Base-by-base conservation (phyloP, 331 rosid genomes). In the Pyrus hybrid region DNA sequence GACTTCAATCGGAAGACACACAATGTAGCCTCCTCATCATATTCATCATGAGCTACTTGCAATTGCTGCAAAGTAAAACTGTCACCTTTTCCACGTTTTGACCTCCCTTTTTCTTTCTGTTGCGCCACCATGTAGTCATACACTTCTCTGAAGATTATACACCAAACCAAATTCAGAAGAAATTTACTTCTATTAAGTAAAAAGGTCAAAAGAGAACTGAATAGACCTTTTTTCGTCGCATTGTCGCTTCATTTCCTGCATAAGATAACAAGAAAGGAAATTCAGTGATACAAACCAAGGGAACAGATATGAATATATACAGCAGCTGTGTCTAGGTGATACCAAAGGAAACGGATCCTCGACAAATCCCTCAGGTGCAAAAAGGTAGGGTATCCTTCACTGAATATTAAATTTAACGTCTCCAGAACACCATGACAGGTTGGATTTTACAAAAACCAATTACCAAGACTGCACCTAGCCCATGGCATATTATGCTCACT, bases 161-260 rank as follows among this genome's bases (percentile, higher is more conserved):
- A 73, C 64, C 77, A 61, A 73, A 84, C 71, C 77, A 61, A 77
- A 84, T 61, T 92, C 72, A 88, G 87, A 76, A 75, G 28, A 76
- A 66, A 75, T 16, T 35, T 75, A 21, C 43, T 75, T 25, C 35
- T n/a, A 43, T 37, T 47, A 61, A 65, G 73, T 64, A 81, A 79
- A 79, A 73, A 68, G 63, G 43, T 17, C 35, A 25, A 67, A 66
- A 67, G 58, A 63, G 63, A 77, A 73, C 56, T 41, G 68, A 70
- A 72, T 58, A 13, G 14, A 92, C 96, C 94, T 90, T 82, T 92
- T 92, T 65, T 92, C 97, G 30, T 90, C 96, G 37, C 97, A 92
- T 65, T 92, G 96, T n/a, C 91, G 93, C 88, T 90, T 92, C 97
- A 92, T 92, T 83, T 92, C 96, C 97, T 90, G 90, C 85, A 87